phyloP scores from a whole-genome alignment of 495 filamentous ascomycete species.

The Aeminium ludgeri region DNA sequence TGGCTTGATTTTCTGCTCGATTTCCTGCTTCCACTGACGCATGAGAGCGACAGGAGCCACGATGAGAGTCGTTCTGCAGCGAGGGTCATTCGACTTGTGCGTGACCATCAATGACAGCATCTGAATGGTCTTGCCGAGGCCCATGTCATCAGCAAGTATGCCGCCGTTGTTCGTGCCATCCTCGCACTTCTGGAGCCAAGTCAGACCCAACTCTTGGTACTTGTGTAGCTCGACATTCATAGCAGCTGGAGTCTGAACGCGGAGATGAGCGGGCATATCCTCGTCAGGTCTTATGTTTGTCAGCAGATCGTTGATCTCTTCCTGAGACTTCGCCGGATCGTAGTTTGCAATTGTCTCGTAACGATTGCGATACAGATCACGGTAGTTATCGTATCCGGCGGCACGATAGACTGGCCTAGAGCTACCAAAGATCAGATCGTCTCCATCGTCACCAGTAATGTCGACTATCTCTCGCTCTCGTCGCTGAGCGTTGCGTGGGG shows the following conservation, averaged over 20 bases:
- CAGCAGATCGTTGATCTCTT: conserved; percentile 21
- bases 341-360: conserved; percentile 2
- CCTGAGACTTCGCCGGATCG: conserved; percentile 15
- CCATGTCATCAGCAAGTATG: conserved; percentile 87
- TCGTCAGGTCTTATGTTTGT: conserved; percentile 25
- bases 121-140: conserved; percentile 87
- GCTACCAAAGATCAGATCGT: conserved; percentile 8
- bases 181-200: conserved; percentile 74
- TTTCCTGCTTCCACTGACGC: conserved; percentile 81
- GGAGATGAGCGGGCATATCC: conserved; percentile 21
- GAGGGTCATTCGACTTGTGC: conserved; percentile 43
- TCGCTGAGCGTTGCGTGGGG: too few relatives aligned
- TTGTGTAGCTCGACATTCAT: conserved; percentile 57
- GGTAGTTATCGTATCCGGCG: conserved; percentile 4
- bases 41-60: conserved; percentile 74
- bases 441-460: background rate
- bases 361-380: conserved; percentile 9
- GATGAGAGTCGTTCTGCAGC: conserved; percentile 67
- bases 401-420: background rate
- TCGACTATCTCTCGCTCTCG: too few relatives aligned
- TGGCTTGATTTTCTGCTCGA: conserved; percentile 48
- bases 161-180: conserved; percentile 61
- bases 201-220: conserved; percentile 69
- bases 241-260: conserved; percentile 42
- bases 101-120: conserved; percentile 68